These are phyloP conservation scores for Pythium angustatum DNA, from an alignment of 352 stramenopile species.

Conservation along the genomic window DNA sequence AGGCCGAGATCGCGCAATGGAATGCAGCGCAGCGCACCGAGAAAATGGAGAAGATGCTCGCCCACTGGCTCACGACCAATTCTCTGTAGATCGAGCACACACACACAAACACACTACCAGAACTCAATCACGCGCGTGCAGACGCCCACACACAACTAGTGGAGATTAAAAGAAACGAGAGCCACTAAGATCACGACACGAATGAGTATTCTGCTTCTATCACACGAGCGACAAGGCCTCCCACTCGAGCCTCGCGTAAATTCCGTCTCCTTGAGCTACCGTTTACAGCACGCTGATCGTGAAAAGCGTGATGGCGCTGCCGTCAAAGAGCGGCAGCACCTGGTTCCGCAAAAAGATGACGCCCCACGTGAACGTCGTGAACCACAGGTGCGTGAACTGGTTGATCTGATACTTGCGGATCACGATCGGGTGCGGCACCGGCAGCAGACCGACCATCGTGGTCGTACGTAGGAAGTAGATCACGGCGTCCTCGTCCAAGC, in stretches of 20 bases:
- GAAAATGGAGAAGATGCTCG: constrained; percentile 70
- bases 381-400: constrained; percentile 98
- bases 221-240: constrained; percentile 3
- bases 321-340: constrained; percentile 96
- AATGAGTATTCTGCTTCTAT: constrained; percentile 21
- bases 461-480: constrained; percentile 96
- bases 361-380: constrained; percentile 98
- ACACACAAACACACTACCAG: not conserved
- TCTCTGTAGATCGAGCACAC: constrained; percentile 34
- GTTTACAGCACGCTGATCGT: constrained; percentile 85
- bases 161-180: constrained; percentile 12
- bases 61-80: constrained; percentile 65
- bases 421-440: constrained; percentile 97
- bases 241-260: constrained; percentile 9
- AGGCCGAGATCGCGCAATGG: constrained; percentile 55
- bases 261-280: no score
- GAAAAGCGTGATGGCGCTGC: constrained; percentile 95
- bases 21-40: constrained; percentile 59
- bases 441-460: constrained; percentile 98
- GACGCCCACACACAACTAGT: no score
- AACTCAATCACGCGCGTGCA: not conserved
- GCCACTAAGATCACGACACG: constrained; percentile 14
- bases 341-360: constrained; percentile 99
- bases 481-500: constrained; percentile 95
- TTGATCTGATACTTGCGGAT: constrained; percentile 99